These are phyloP conservation scores for Aspergillus tanneri DNA, from an alignment of 2,329 filamentous ascomycete species.

Conservation along the genomic window DNA sequence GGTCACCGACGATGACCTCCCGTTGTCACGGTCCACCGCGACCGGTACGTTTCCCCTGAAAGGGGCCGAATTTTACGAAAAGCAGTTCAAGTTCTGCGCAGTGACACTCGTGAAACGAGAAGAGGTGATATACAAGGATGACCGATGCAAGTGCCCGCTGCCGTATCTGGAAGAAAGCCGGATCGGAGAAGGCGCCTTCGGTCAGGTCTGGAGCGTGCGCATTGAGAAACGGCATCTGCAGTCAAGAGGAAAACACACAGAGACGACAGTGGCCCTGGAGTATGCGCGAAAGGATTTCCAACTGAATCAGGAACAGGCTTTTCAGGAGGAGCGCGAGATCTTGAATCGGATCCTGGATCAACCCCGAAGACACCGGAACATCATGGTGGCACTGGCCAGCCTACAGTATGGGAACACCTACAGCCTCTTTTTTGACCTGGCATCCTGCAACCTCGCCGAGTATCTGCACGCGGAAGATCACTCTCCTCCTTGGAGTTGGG, in stretches of 20 bases:
- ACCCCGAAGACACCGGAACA: slow-evolving; percentile 35
- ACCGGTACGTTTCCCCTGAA: slow-evolving; percentile 11
- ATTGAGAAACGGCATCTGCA: slow-evolving; percentile 39
- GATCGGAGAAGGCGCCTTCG: slow-evolving; percentile 35
- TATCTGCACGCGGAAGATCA: slow-evolving; percentile 34
- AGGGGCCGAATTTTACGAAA: slow-evolving; percentile 31
- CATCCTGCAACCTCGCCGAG: slow-evolving; percentile 38
- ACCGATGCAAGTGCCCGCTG: slow-evolving; percentile 24
- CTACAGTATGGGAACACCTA: slow-evolving; percentile 36
- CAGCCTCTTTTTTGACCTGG: slow-evolving; percentile 45
- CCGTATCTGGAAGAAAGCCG: slow-evolving; percentile 36
- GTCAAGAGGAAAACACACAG: slow-evolving; percentile 13
- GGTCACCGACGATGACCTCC: slow-evolving; percentile 13
- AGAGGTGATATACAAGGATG: slow-evolving; percentile 26
- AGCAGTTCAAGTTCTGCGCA: slow-evolving; percentile 36
- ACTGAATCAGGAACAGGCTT: slow-evolving; percentile 12
- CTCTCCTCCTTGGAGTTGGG: slow-evolving; percentile 13
- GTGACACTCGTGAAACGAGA: slow-evolving; percentile 30
- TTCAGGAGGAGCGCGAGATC: slow-evolving; percentile 32
- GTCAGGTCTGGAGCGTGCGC: slow-evolving; percentile 28
- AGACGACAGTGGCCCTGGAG: slow-evolving; percentile 12
- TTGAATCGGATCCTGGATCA: slow-evolving; percentile 37
- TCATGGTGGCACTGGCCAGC: slow-evolving; percentile 39
- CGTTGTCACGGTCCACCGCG: slow-evolving; percentile 4
- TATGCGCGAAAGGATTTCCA: slow-evolving; percentile 43